Evolutionary conservation across 148 eudicot species (phyloP), one percentile per base, ranked within the genome.

Genomic region (Camellia granthamiana): DNA sequence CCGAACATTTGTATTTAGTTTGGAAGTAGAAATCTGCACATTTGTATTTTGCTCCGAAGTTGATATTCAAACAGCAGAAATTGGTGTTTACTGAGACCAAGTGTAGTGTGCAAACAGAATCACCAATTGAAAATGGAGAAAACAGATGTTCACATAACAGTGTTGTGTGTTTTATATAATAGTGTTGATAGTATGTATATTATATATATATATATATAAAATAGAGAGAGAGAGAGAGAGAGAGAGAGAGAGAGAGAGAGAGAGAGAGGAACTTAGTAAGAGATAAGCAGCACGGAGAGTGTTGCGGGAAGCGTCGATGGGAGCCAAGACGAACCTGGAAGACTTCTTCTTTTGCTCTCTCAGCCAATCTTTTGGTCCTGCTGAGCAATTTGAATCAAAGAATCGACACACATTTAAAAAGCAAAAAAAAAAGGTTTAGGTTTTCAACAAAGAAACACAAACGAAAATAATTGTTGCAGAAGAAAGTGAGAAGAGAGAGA

Each of bases 351-450:
- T 95, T 70, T 95, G 98, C 84, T 93, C 97, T 69, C 83, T 91
- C 44, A 95, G 86, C 98, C 98, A 95, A 55, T 95, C 98, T 76
- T 92, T 95, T 13, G 98, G 97, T 91, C 98, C 98, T 87, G 98
- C 98, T 95, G 87, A 73, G 60, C 38, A 30, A 30, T 30, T 30
- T 30, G 38, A 30, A 30, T 30, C 8, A 52, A 58, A 8, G 72
- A 66, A 49, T 23, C 19, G 54, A 16, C 51, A 23, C 59, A 12
- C 7, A 46, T 2, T 16, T 16, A 5, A 3, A 46, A 63, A 41
- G 8, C 6, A 46, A 51, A 6, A 4, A 51, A 42, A 3, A 54
- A 21, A 3, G n/a, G 19, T 18, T 30, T 30, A 30, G 38, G 38
- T 30, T 30, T 30, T 30, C 38, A 30, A 9, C 19, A 18, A 13